Conservation (phyloP, 2,329 filamentous ascomycete species). For the Colletotrichum sp. region DNA sequence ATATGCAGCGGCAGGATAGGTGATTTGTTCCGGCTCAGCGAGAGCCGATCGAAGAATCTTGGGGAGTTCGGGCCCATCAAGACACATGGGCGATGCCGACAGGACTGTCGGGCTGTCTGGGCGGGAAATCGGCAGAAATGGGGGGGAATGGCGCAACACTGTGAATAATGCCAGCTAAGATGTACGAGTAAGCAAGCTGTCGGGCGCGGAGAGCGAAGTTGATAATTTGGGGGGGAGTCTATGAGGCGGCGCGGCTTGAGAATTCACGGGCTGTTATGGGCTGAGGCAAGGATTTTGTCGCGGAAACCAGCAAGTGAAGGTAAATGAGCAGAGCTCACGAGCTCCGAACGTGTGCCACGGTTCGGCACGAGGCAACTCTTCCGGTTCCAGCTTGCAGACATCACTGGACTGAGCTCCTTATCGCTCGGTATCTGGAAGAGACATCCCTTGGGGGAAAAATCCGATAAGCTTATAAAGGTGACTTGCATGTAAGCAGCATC, state of each 20-base stretch:
- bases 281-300: not conserved
- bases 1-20: slow-evolving; percentile 30
- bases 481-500: not conserved
- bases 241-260: not conserved
- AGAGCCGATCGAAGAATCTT: slow-evolving; percentile 22
- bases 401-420: not conserved
- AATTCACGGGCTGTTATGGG: not conserved
- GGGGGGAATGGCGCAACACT: not conserved
- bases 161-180: not conserved
- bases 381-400: not conserved
- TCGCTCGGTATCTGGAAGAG: not conserved
- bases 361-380: not conserved
- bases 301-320: not conserved
- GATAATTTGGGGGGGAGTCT: not conserved
- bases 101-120: not conserved
- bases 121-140: not conserved
- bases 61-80: slow-evolving; percentile 18
- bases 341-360: slow-evolving; percentile 20
- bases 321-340: slow-evolving; percentile 11
- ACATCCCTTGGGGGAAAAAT: not conserved
- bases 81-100: not conserved
- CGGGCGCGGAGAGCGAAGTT: not conserved
- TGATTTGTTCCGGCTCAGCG: slow-evolving; percentile 14
- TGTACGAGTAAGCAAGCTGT: not conserved
- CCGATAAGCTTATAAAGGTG: not conserved